Evolutionary conservation across 116 monocot genomes (phyloP).

Genomic region (Iris pallida): DNA sequence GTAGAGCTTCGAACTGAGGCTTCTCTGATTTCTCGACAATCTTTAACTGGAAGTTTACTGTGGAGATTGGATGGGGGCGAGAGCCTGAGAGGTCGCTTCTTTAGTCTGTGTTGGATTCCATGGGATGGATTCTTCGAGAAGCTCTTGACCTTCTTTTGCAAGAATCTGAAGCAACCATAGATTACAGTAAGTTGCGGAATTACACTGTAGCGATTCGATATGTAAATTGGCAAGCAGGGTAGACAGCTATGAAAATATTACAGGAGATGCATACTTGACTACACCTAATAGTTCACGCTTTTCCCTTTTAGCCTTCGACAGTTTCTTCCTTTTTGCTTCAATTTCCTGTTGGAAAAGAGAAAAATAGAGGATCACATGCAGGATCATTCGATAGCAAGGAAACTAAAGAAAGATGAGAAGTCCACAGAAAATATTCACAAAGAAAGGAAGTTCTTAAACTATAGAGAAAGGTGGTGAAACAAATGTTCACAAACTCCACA

Average conservation of each 20-base stretch:
- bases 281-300: not conserved
- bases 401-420: no score
- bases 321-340: not conserved
- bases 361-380: not conserved
- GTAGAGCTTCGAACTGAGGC: not conserved
- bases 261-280: not conserved
- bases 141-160: constrained; percentile 18
- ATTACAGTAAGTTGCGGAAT: not conserved
- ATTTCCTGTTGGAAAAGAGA: constrained; percentile 16
- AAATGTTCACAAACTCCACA: not conserved
- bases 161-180: constrained; percentile 3
- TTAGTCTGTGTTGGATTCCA: constrained; percentile 17
- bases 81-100: constrained; percentile 22
- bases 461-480: not conserved
- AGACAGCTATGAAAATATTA: not conserved
- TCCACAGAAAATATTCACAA: no score
- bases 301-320: not conserved
- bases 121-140: constrained; percentile 25
- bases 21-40: not conserved
- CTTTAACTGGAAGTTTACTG: not conserved
- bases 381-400: not conserved
- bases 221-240: not conserved
- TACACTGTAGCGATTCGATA: not conserved
- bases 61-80: not conserved
- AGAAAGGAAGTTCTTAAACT: no score